Base-by-base conservation (phyloP, 768 basidiomycete genomes). In the Neoboletus brunneissimus region DNA sequence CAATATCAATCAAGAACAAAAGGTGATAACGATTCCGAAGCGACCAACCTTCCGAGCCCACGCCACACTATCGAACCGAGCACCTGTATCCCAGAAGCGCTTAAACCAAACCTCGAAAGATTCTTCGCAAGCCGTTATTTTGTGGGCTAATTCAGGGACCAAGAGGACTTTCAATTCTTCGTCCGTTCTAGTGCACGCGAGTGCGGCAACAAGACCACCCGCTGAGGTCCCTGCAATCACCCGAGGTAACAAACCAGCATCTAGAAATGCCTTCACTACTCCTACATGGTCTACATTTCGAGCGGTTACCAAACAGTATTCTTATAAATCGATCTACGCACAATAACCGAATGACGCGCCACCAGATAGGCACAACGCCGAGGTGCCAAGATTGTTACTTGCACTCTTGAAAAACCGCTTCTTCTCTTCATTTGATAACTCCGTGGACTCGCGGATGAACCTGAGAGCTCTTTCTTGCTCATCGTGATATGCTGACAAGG, bases 161-260 rank as follows among this genome's bases (percentile, higher is more conserved):
- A 98, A 77, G 34, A 98, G 72, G 29, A 75, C 65, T 61, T 82
- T 86, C 49, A 98, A 78, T 70, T 99, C 97, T 15, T 85, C 88
- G 55, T 98, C 86, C 27, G 91, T 98, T 46, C 89, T 81, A 0
- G 92, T 94, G 72, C 95, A 94, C 18, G 85, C 80, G 35, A 99
- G 75, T 3, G 83, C 81, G 35, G 85, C 77, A 48, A 93, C 77
- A 10, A 98, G 81, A 10, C 90, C 94, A 5, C 96, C 96, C 1
- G 96, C 96, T 37, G 90, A 93, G 6, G 96, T 98, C 13, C 96
- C 96, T 11, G 95, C 91, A 56, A 98, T 85, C 5, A 99, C 95
- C 34, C 93, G 83, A 18, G 97, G 97, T 15, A 98, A 76, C 5
- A 97, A 75, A 18, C 84, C 81, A 11, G 88, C 86, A 63, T 98